These are phyloP conservation scores for Backusella mclennaniae DNA, from an alignment of 192 early-diverging fungal genomes.

Conservation along the genomic window DNA sequence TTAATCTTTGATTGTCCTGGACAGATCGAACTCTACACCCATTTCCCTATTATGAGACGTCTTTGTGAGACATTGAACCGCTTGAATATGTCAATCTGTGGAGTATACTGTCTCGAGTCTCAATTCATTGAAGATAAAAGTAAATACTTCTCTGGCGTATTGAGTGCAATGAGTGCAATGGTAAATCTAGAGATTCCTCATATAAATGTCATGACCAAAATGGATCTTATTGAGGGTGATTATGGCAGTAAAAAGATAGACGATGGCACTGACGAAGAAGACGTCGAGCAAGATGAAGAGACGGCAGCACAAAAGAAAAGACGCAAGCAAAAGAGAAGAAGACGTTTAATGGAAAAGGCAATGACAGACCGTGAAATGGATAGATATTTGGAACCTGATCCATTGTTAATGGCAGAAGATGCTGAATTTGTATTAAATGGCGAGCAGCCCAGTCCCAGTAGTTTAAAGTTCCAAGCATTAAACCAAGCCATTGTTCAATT, in stretches of 20 bases:
- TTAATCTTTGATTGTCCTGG: slow-evolving; percentile 97
- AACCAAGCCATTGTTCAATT: slow-evolving; percentile 89
- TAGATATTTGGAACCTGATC: slow-evolving; percentile 90
- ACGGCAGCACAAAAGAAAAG: slow-evolving; percentile 15
- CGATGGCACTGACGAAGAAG: slow-evolving; percentile 44
- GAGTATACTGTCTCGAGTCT: slow-evolving; percentile 88
- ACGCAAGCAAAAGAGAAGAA: slow-evolving; percentile 14
- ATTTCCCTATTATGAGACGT: slow-evolving; percentile 92
- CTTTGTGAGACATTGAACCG: slow-evolving; percentile 68
- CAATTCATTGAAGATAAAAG: slow-evolving; percentile 96
- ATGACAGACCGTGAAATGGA: slow-evolving; percentile 65
- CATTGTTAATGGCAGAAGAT: slow-evolving; percentile 80
- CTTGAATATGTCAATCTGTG: slow-evolving; percentile 83
- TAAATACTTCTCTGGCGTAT: slow-evolving; percentile 96
- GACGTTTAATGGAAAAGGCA: slow-evolving; percentile 33
- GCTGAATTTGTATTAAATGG: slow-evolving; percentile 39
- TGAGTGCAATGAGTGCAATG: slow-evolving; percentile 96
- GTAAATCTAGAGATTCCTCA: slow-evolving; percentile 97
- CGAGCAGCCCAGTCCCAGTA: slow-evolving; percentile 58
- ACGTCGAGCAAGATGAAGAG: slow-evolving; percentile 29
- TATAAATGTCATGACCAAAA: slow-evolving; percentile 97
- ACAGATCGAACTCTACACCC: slow-evolving; percentile 98
- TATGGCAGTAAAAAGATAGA: slow-evolving; percentile 25
- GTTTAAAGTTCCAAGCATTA: slow-evolving; percentile 67
- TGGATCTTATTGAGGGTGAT: slow-evolving; percentile 76